phyloP scores from a whole-genome alignment of 2,329 filamentous ascomycete species.

The Phoma sp. region DNA sequence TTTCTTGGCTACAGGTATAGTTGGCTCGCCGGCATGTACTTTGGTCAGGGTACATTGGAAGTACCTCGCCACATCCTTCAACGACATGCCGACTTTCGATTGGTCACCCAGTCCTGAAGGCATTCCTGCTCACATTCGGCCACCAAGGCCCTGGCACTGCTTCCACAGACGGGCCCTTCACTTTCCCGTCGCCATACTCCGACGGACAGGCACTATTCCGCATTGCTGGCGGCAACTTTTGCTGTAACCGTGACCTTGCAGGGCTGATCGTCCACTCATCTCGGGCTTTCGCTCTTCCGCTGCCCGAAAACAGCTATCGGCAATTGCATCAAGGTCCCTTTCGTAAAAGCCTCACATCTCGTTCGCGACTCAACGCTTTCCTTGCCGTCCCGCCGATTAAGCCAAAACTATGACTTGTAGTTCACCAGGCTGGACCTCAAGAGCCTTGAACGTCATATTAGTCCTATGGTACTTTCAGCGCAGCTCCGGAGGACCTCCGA shows the following conservation, averaged over 20 bases:
- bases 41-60: conserved; percentile 3
- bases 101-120: conserved; percentile 10
- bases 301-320: conserved; percentile 13
- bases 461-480: neutral
- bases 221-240: conserved; percentile 10
- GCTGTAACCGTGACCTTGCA: conserved; percentile 19
- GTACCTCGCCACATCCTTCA: conserved; percentile 19
- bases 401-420: neutral
- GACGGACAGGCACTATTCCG: conserved; percentile 5
- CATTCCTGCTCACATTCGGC: conserved; percentile 5
- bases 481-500: conserved; percentile 10
- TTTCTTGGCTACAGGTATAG: conserved; percentile 7
- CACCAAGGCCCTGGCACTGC: conserved; percentile 1
- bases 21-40: conserved; percentile 1
- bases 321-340: conserved; percentile 5
- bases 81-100: conserved; percentile 10
- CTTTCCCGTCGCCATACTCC: conserved; percentile 4
- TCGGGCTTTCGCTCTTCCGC: conserved; percentile 23
- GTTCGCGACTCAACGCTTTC: conserved; percentile 8
- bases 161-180: neutral
- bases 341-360: conserved; percentile 6
- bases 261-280: conserved; percentile 8
- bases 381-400: neutral
- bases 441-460: neutral
- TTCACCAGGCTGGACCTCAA: neutral